These are phyloP conservation scores for Dothideomycetidae sp. DNA, from an alignment of 2,329 filamentous ascomycete species.

Conservation along the genomic window DNA sequence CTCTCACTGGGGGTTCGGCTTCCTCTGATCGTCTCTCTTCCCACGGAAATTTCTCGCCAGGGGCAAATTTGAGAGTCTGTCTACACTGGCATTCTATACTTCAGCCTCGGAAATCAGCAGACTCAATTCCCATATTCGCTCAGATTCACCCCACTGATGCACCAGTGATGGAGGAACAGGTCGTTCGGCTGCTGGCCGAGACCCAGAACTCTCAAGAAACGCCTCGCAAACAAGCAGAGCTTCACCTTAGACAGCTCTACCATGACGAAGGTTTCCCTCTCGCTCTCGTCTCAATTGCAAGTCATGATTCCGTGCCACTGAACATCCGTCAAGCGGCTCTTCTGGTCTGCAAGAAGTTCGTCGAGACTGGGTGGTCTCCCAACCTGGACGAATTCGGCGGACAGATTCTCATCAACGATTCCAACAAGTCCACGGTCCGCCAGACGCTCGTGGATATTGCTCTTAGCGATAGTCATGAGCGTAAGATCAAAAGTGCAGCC, in stretches of 20 bases:
- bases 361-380: conserved; percentile 70
- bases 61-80: too few relatives aligned
- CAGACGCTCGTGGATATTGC: conserved; percentile 63
- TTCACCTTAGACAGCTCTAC: conserved; percentile 60
- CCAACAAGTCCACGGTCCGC: conserved; percentile 59
- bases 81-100: too few relatives aligned
- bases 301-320: conserved; percentile 56
- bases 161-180: conserved; percentile 70
- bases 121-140: neutral
- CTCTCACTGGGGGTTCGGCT: too few relatives aligned
- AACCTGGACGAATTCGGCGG: conserved; percentile 58
- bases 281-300: conserved; percentile 66
- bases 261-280: conserved; percentile 57
- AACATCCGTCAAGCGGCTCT: conserved; percentile 73
- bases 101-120: neutral
- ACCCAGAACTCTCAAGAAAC: conserved; percentile 66
- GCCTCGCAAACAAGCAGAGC: conserved; percentile 73
- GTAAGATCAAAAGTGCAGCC: conserved; percentile 78
- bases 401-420: conserved; percentile 52
- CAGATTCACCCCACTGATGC: neutral
- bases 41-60: too few relatives aligned
- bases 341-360: conserved; percentile 65
- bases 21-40: too few relatives aligned
- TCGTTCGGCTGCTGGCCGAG: conserved; percentile 74
- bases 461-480: conserved; percentile 56